Conservation (phyloP, 2,329 filamentous ascomycete genomes). For the Helotiales sp. region DNA sequence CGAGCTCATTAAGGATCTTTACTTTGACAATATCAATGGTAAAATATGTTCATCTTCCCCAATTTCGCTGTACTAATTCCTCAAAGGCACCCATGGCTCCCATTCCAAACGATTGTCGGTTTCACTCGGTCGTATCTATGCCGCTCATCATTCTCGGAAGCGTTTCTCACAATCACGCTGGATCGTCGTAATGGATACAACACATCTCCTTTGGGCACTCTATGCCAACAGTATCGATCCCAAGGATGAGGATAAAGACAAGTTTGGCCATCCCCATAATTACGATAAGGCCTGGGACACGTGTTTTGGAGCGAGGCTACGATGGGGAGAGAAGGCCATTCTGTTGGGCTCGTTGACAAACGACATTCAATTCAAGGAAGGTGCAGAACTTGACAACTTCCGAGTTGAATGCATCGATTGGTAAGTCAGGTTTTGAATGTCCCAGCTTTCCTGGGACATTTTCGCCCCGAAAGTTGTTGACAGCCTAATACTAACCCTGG, state of each 20-base stretch:
- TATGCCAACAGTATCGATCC: conserved; percentile 8
- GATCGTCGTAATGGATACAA: conserved; percentile 8
- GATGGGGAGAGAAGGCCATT: background rate
- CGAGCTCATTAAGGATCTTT: background rate
- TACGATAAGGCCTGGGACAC: background rate
- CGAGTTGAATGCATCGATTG: background rate
- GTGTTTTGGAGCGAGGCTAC: conserved; percentile 1
- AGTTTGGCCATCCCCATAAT: background rate
- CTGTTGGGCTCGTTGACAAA: conserved; percentile 4
- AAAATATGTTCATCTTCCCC: too few species aligned
- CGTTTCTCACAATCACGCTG: conserved; percentile 7
- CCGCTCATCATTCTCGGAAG: background rate
- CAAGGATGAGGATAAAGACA: background rate
- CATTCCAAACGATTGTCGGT: background rate
- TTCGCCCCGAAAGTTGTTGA: too few species aligned
- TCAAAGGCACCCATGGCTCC: background rate
- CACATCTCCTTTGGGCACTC: conserved; percentile 5
- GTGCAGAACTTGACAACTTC: background rate
- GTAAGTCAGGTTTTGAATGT: too few species aligned
- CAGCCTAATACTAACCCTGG: too few species aligned
- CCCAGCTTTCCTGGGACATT: too few species aligned
- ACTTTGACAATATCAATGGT: background rate
- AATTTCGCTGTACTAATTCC: too few species aligned
- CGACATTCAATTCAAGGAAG: conserved; percentile 2
- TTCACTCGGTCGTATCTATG: conserved; percentile 6